These are phyloP conservation scores for Metschnikowia gelsemii DNA, from an alignment of 805 yeast genomes.

Conservation along the genomic window DNA sequence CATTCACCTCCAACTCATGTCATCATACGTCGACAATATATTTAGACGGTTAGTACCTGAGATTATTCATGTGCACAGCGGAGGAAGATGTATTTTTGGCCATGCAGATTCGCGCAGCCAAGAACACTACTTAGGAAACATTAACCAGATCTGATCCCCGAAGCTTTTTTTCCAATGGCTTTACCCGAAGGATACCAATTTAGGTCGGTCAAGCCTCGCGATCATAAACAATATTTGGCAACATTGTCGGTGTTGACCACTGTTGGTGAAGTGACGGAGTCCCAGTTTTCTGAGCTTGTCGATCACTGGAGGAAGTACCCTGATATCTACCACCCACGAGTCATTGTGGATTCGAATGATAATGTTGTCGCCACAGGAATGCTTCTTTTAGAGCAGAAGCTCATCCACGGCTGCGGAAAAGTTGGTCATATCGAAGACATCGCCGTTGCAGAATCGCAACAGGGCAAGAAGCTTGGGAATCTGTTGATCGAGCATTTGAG, in stretches of 20 bases:
- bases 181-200: constrained; percentile 69
- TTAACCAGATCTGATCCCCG: background rate
- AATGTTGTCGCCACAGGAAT: constrained; percentile 81
- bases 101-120: constrained; percentile 4
- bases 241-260: constrained; percentile 71
- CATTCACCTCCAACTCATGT: too few relatives aligned
- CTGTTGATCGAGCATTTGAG: constrained; percentile 62
- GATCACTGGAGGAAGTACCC: constrained; percentile 55
- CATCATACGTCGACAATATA: too few relatives aligned
- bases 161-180: constrained; percentile 14
- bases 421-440: constrained; percentile 97
- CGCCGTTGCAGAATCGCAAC: constrained; percentile 70
- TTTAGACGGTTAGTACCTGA: too few relatives aligned
- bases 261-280: constrained; percentile 67
- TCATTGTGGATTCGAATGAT: constrained; percentile 54
- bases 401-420: constrained; percentile 78
- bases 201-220: constrained; percentile 55
- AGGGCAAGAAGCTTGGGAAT: constrained; percentile 80
- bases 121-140: background rate
- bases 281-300: constrained; percentile 50
- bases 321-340: constrained; percentile 65
- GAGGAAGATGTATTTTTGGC: constrained; percentile 1
- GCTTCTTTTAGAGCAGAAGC: constrained; percentile 73
- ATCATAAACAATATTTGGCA: constrained; percentile 59
- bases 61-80: background rate